Evolutionary conservation across 805 yeast species (phyloP).

Genomic region (Wickerhamomyces xylosicus): DNA sequence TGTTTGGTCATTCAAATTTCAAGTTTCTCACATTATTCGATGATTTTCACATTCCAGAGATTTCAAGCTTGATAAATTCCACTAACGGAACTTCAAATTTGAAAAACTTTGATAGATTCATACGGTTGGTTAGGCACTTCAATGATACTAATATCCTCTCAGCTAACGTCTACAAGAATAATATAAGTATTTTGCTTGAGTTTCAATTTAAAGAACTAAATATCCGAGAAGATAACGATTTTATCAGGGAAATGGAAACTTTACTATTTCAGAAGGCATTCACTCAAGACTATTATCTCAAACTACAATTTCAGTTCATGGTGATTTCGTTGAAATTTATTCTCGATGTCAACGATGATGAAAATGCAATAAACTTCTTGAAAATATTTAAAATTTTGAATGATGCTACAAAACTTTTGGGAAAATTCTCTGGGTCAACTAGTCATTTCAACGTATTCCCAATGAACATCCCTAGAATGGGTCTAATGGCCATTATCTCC

Average conservation of each 20-base stretch:
- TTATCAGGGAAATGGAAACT: background rate
- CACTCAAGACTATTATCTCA: background rate
- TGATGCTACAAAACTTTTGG: background rate
- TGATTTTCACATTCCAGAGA: constrained; percentile 21
- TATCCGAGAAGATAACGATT: background rate
- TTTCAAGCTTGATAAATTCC: constrained; percentile 24
- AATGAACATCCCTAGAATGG: background rate
- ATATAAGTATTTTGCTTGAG: background rate
- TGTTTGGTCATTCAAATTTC: constrained; percentile 16
- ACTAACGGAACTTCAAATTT: constrained; percentile 19
- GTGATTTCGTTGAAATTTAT: constrained; percentile 1
- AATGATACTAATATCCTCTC: constrained; percentile 11
- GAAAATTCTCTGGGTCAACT: background rate
- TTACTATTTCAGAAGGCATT: background rate
- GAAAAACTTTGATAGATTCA: constrained; percentile 22
- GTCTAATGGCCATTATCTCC: background rate
- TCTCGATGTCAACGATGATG: background rate
- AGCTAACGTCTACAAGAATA: constrained; percentile 20
- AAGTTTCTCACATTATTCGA: constrained; percentile 12
- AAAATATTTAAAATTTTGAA: background rate
- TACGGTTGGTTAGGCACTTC: constrained; percentile 19
- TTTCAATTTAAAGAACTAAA: background rate
- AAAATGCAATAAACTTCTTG: background rate
- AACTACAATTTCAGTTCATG: constrained; percentile 2
- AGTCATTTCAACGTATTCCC: background rate